phyloP scores from a whole-genome alignment of 2,329 filamentous ascomycete genomes.

The Nigrospora osmanthi region DNA sequence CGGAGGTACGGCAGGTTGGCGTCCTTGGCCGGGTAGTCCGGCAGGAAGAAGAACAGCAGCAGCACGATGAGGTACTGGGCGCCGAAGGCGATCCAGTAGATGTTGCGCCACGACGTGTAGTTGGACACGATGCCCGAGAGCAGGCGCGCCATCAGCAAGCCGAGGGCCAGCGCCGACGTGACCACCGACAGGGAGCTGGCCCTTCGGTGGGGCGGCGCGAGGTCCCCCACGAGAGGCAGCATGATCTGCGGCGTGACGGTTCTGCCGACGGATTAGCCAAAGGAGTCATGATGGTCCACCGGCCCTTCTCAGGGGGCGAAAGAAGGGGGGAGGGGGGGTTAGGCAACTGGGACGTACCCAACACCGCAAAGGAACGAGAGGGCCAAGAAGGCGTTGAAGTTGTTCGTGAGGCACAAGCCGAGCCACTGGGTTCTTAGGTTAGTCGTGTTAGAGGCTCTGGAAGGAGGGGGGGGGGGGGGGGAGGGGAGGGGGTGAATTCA shows the following conservation, averaged over 20 bases:
- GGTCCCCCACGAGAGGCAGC: slow-evolving; percentile 63
- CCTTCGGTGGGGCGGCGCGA: slow-evolving; percentile 53
- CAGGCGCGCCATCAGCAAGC: slow-evolving; percentile 59
- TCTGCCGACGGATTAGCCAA: slow-evolving; percentile 8
- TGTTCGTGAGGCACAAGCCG: slow-evolving; percentile 53
- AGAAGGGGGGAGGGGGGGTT: too few species aligned
- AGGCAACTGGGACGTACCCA: slow-evolving; percentile 14
- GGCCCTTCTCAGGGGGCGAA: too few species aligned
- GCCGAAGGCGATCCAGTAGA: slow-evolving; percentile 61
- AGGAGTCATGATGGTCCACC: background rate
- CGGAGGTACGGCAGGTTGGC: slow-evolving; percentile 49
- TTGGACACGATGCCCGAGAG: slow-evolving; percentile 61
- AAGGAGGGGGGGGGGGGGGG: background rate
- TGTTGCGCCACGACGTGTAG: slow-evolving; percentile 56
- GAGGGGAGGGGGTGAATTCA: too few species aligned
- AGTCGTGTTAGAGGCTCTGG: background rate
- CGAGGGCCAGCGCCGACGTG: slow-evolving; percentile 56
- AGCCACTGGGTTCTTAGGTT: slow-evolving; percentile 34
- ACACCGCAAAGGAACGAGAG: slow-evolving; percentile 54
- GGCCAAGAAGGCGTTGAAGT: slow-evolving; percentile 49
- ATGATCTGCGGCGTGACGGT: slow-evolving; percentile 42
- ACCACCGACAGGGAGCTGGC: slow-evolving; percentile 59
- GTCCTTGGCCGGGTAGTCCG: slow-evolving; percentile 62
- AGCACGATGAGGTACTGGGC: slow-evolving; percentile 56
- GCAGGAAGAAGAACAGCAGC: slow-evolving; percentile 59